Evolutionary conservation across 352 stramenopile species (phyloP), one percentile per base, ranked within the genome.

Genomic region (Plasmopara viticola): DNA sequence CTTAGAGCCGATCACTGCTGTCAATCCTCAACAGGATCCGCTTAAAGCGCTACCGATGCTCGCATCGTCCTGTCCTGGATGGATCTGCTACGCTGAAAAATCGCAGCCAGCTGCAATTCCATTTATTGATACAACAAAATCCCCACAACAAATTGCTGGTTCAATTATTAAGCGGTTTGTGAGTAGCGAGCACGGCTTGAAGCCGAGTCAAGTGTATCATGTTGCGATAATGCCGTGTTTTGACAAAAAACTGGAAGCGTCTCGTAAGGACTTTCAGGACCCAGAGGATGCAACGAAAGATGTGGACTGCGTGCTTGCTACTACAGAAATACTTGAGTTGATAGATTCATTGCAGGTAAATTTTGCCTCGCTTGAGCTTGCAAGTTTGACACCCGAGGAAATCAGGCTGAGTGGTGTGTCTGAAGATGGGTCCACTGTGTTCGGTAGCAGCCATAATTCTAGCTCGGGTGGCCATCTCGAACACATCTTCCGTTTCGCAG

Each of bases 161-260:
- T 84, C 78, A 34, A 69, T 94, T 14, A 59, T 94, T 51, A 94
- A 91, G 62, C 74, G 80, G 25, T 72, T 92, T 37, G 67, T 92
- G 7, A 70, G 72, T 43, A 51, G 72, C n/a, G 81, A 92, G 33
- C 70, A 84, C 35, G 68, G 66, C 7, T 37, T 86, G 28, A 34
- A 48, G 0, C 56, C 74, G 9, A 70, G 58, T 25, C 70, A 96
- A 33, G 82, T 98, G 7, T 98, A 97, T 65, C 89, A 98, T 71
- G 88, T 97, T 48, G 91, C 94, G 2, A 77, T 99, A 34, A 98
- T 98, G 95, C 96, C 96, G 30, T 99, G 96, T 79, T 97, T 98
- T 59, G 96, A 99, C 66, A 99, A 99, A 75, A 99, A 99, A 62
- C 73, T 99, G 7, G 96, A 99, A 70, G 95, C 95, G 0, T 97